A percentile compares a stretch with the other conserved stretches of the same genome.
These are phyloP conservation scores for Aureobasidium leucospermi DNA, from an alignment of 2,329 filamentous ascomycete species.

Conservation along the genomic window DNA sequence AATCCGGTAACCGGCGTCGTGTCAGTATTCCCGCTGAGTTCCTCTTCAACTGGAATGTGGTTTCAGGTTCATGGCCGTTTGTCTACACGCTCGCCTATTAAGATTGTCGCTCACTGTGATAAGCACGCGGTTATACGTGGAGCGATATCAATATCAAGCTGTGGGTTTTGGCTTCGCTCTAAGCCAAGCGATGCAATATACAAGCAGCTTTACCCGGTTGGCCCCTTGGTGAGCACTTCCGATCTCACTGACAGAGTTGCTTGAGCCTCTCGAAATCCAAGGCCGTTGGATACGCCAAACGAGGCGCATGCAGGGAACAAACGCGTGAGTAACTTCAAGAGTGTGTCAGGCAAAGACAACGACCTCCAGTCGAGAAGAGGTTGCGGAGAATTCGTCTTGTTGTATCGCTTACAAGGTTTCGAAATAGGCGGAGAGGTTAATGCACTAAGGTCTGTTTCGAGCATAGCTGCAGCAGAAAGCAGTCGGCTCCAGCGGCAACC, in stretches of 20 bases:
- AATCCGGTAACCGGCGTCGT: conserved; percentile 8
- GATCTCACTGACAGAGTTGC: neutral
- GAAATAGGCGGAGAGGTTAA: neutral
- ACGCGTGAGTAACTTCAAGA: neutral
- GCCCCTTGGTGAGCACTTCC: neutral
- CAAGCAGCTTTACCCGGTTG: conserved; percentile 7
- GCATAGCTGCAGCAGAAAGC: neutral
- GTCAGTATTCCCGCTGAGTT: conserved; percentile 2
- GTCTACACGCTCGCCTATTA: neutral
- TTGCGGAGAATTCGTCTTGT: neutral
- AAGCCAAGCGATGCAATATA: conserved; percentile 6
- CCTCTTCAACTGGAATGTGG: conserved; percentile 1
- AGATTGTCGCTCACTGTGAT: neutral
- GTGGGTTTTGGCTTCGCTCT: neutral
- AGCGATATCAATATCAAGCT: neutral
- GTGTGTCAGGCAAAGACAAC: neutral
- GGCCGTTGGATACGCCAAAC: neutral
- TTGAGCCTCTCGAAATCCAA: neutral
- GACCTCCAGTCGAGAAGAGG: neutral
- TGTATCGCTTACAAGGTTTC: conserved; percentile 11
- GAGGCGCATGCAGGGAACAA: conserved; percentile 7
- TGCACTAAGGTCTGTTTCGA: conserved; percentile 2
- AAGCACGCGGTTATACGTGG: neutral
- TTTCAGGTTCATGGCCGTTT: conserved; percentile 7
- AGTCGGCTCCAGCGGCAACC: neutral